A percentile compares a stretch with the other conserved stretches of the same genome.
Evolutionary conservation across 139 green algal species (phyloP).

Genomic region (Protoeuglena noctilucae): DNA sequence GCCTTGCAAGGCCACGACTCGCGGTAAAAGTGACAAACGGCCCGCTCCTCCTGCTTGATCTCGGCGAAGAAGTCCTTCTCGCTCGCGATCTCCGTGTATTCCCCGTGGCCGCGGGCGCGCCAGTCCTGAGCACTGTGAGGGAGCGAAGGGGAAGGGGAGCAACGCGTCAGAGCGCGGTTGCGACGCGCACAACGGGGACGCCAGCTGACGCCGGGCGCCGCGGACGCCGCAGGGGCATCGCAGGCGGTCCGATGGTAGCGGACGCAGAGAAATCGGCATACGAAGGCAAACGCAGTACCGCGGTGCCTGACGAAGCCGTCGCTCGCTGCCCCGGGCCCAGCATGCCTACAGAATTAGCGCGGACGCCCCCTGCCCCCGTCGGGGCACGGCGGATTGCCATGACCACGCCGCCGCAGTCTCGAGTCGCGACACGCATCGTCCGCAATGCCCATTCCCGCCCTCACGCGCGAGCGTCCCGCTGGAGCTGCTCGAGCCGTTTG

Average conservation of each 20-base stretch:
- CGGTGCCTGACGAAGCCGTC: no score
- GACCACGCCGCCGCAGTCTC: background rate
- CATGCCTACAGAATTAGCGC: no score
- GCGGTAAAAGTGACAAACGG: constrained; percentile 81
- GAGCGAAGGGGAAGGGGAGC: no score
- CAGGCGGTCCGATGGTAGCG: background rate
- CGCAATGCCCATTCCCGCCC: constrained; percentile 5
- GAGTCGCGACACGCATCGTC: no score
- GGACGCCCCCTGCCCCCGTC: no score
- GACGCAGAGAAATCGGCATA: background rate
- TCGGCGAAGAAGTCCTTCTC: constrained; percentile 93
- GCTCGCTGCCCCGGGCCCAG: no score
- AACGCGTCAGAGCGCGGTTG: background rate
- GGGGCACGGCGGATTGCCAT: background rate
- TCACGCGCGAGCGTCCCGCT: constrained; percentile 3
- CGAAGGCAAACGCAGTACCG: no score
- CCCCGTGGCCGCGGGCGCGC: constrained; percentile 42
- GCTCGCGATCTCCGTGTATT: constrained; percentile 53
- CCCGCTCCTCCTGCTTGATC: constrained; percentile 79
- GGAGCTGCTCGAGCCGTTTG: constrained; percentile 15
- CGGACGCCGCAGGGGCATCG: background rate
- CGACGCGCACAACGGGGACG: no score
- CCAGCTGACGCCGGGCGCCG: background rate
- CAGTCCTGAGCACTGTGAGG: background rate
- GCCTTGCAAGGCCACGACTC: constrained; percentile 81